phyloP scores from a whole-genome alignment of 2,329 filamentous ascomycete species.

The Aspergillus brunneoviolaceus region DNA sequence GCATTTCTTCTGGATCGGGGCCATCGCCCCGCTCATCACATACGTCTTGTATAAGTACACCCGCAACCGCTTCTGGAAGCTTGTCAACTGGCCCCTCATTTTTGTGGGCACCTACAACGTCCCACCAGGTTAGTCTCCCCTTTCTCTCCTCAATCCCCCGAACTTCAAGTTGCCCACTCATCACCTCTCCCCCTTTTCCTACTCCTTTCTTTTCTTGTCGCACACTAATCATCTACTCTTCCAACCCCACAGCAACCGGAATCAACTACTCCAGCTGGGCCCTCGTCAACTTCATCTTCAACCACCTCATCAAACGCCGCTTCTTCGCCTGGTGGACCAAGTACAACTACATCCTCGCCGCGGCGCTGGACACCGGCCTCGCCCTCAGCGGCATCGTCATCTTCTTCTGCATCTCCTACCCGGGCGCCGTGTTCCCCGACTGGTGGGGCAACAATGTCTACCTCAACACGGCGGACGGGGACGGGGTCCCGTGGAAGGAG shows the following conservation, averaged over 20 bases:
- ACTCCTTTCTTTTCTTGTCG: background rate
- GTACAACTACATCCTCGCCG: conserved; percentile 46
- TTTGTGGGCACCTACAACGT: conserved; percentile 31
- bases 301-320: conserved; percentile 63
- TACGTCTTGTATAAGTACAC: conserved; percentile 29
- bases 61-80: conserved; percentile 36
- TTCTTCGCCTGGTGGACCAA: conserved; percentile 46
- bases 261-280: conserved; percentile 40
- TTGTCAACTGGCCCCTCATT: conserved; percentile 34
- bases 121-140: conserved; percentile 21
- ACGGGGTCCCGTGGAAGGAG: conserved; percentile 28
- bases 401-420: conserved; percentile 36
- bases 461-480: conserved; percentile 31
- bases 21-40: conserved; percentile 25
- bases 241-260: conserved; percentile 27
- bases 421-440: conserved; percentile 29
- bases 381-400: conserved; percentile 37
- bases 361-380: conserved; percentile 40
- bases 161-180: too few species aligned
- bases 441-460: conserved; percentile 39
- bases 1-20: conserved; percentile 55
- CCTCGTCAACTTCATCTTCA: conserved; percentile 66
- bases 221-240: background rate
- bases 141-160: background rate
- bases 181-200: too few species aligned